These are phyloP conservation scores for Aegilops speltoides DNA, from an alignment of 176 grass and related monocot species.

Conservation along the genomic window DNA sequence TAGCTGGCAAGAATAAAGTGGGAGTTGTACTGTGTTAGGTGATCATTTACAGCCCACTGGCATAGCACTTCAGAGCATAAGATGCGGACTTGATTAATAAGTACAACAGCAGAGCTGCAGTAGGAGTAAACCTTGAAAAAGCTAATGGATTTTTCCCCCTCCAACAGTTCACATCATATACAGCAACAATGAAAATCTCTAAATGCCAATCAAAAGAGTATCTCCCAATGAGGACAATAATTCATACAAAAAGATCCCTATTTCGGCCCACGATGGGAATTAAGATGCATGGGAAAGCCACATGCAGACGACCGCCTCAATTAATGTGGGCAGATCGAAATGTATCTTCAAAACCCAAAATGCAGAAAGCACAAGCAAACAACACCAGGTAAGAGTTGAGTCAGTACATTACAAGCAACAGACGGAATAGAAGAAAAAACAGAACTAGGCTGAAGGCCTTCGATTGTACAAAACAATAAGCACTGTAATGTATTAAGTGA, in stretches of 20 bases:
- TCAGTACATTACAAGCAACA: neutral
- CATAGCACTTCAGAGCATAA: neutral
- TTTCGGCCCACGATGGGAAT: constrained; percentile 6
- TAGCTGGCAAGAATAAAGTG: neutral
- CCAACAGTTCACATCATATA: constrained; percentile 15
- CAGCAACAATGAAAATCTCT: neutral
- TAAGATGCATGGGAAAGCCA: constrained; percentile 1
- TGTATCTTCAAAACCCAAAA: neutral
- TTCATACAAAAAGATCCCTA: constrained; percentile 17
- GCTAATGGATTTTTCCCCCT: neutral
- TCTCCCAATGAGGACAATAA: constrained; percentile 10
- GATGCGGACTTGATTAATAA: neutral
- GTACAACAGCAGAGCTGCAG: neutral
- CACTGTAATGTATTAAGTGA: neutral
- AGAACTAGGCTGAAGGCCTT: neutral
- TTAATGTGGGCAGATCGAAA: neutral
- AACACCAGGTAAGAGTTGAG: neutral
- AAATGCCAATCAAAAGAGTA: neutral
- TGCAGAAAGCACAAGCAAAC: constrained; percentile 29
- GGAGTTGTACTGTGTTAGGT: neutral
- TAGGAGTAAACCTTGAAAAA: neutral
- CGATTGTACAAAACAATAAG: neutral
- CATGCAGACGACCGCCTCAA: neutral
- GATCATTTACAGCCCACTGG: neutral
- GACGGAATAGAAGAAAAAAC: neutral